Evolutionary conservation across 1,284 basidiomycete species (phyloP).

Genomic region (Trichosporon coremiiforme): DNA sequence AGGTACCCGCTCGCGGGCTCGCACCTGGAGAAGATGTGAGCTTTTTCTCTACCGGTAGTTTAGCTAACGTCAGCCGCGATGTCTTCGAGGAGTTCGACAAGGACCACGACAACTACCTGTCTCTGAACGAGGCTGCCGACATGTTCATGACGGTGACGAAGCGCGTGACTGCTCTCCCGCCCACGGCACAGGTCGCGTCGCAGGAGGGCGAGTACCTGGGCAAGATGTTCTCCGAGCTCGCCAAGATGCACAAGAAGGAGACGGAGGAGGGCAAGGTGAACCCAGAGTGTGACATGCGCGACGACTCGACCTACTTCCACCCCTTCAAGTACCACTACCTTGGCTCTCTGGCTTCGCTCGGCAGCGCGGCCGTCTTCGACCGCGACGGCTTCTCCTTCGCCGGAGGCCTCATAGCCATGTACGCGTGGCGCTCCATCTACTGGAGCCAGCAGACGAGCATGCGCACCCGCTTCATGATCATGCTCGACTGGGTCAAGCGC

Average conservation of each 20-base stretch:
- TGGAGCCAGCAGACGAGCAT: constrained; percentile 92
- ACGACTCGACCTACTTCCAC: constrained; percentile 68
- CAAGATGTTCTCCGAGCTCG: constrained; percentile 73
- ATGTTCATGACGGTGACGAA: constrained; percentile 83
- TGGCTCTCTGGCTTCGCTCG: constrained; percentile 86
- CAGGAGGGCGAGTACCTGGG: constrained; percentile 81
- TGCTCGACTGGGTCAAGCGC: constrained; percentile 84
- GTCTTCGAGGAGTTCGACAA: constrained; percentile 88
- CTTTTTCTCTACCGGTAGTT: not conserved
- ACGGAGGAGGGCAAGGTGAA: constrained; percentile 58
- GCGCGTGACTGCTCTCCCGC: constrained; percentile 89
- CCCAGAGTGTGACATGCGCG: constrained; percentile 59
- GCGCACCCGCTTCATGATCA: constrained; percentile 81
- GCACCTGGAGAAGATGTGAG: constrained; percentile 65
- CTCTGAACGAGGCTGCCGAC: constrained; percentile 82
- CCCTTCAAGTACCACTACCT: constrained; percentile 78
- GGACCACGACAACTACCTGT: constrained; percentile 78
- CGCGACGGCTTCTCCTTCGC: constrained; percentile 73
- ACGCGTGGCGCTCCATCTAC: constrained; percentile 85
- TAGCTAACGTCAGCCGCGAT: constrained; percentile 58
- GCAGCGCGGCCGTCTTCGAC: constrained; percentile 80
- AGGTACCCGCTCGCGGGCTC: constrained; percentile 80
- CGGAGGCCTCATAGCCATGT: constrained; percentile 85
- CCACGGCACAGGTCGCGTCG: constrained; percentile 89
- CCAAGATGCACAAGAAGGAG: constrained; percentile 57